These are phyloP conservation scores for Lasiosphaeria ovina DNA, from an alignment of 495 filamentous ascomycete genomes.

Conservation along the genomic window DNA sequence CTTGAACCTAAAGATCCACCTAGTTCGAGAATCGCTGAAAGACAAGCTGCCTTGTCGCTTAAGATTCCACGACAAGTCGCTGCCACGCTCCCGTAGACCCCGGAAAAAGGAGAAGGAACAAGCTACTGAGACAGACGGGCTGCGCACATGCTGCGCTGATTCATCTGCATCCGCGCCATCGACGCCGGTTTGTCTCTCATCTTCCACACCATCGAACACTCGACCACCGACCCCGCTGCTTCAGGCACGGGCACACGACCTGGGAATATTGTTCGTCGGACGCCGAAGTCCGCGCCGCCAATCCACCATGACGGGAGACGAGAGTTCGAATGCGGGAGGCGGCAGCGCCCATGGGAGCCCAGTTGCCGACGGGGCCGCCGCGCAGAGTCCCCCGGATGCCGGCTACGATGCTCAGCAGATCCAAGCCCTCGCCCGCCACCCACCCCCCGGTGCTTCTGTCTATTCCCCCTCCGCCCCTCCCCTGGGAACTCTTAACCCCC, in stretches of 20 bases:
- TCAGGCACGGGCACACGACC: not conserved
- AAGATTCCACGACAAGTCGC: not conserved
- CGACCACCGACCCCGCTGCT: too few relatives aligned
- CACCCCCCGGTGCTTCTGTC: constrained; percentile 61
- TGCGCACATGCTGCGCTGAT: too few relatives aligned
- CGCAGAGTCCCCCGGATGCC: constrained; percentile 16
- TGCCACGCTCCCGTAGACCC: not conserved
- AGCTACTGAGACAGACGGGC: too few relatives aligned
- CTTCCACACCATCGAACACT: too few relatives aligned
- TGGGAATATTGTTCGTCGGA: not conserved
- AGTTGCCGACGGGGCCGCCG: constrained; percentile 14
- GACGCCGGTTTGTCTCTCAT: not conserved
- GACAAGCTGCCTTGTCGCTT: not conserved
- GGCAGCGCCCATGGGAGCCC: constrained; percentile 17
- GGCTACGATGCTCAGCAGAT: constrained; percentile 60
- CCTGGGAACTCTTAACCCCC: constrained; percentile 52
- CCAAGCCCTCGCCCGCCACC: constrained; percentile 59
- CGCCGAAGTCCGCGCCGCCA: not conserved
- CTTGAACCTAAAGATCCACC: not conserved
- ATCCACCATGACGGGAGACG: constrained; percentile 18
- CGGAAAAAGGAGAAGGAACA: too few relatives aligned
- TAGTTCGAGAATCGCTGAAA: not conserved
- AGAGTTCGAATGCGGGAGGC: constrained; percentile 7
- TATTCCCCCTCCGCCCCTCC: constrained; percentile 42
- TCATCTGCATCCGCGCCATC: too few relatives aligned